phyloP scores from a whole-genome alignment of 1,139 yeast species.

The Lodderomyces pseudojiufengensis region DNA sequence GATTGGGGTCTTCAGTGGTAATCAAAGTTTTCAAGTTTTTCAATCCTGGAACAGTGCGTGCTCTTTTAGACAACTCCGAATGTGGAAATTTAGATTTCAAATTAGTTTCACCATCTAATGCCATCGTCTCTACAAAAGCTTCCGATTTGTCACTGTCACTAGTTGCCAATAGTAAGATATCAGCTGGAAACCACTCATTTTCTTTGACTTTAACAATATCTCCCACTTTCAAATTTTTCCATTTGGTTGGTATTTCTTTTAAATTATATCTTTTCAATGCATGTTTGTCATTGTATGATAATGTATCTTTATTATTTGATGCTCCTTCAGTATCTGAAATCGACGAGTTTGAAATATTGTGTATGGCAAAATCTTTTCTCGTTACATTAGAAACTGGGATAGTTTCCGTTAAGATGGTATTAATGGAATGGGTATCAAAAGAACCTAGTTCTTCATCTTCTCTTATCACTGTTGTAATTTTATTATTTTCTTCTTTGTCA shows the following conservation, averaged over 20 bases:
- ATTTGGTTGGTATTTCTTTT: slow-evolving; percentile 37
- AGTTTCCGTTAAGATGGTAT: slow-evolving; percentile 39
- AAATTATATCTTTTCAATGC: slow-evolving; percentile 32
- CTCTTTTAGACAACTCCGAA: slow-evolving; percentile 49
- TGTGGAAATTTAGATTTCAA: slow-evolving; percentile 73
- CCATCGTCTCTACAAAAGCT: slow-evolving; percentile 93
- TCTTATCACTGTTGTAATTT: slow-evolving; percentile 42
- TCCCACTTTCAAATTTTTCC: slow-evolving; percentile 85
- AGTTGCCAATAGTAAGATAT: slow-evolving; percentile 66
- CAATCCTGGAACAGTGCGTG: slow-evolving; percentile 51
- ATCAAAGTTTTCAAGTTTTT: slow-evolving; percentile 49
- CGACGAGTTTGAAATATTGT: slow-evolving; percentile 9
- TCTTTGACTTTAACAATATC: slow-evolving; percentile 68
- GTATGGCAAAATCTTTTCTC: slow-evolving; percentile 2
- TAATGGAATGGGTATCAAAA: slow-evolving; percentile 36
- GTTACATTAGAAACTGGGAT: slow-evolving; percentile 14
- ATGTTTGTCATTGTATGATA: slow-evolving; percentile 21
- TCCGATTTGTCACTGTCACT: slow-evolving; percentile 62
- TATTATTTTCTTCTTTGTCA: slow-evolving; percentile 81
- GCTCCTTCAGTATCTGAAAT: slow-evolving; percentile 13
- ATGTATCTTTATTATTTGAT: slow-evolving; percentile 1
- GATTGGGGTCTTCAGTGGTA: slow-evolving; percentile 85
- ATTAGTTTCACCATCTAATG: slow-evolving; percentile 94
- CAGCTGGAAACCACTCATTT: slow-evolving; percentile 95
- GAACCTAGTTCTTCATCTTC: slow-evolving; percentile 26